A percentile compares a stretch with the other conserved stretches of the same genome.
Evolutionary conservation across 2,329 filamentous ascomycete genomes (phyloP).

Genomic region (Trichoderma pleuroti): DNA sequence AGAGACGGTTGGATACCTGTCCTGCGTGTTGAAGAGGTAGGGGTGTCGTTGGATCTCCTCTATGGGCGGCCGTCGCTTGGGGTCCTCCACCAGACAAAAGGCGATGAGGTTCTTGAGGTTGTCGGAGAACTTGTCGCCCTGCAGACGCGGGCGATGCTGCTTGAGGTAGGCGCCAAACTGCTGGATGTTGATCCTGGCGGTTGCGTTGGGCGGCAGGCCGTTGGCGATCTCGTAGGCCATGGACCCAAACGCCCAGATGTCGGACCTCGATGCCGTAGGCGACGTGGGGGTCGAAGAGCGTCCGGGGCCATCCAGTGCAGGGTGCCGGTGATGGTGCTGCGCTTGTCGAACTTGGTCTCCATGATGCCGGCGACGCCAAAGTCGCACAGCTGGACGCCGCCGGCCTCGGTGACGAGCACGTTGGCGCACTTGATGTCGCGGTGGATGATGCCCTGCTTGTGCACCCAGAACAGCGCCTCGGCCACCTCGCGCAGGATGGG

Average conservation of each 20-base stretch:
- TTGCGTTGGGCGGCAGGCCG: slow-evolving; percentile 56
- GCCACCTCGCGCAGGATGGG: slow-evolving; percentile 63
- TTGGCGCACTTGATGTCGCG: slow-evolving; percentile 73
- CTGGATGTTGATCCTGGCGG: slow-evolving; percentile 38
- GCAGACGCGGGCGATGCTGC: slow-evolving; percentile 51
- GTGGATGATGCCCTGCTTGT: slow-evolving; percentile 64
- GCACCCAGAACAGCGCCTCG: slow-evolving; percentile 63
- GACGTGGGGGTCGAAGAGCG: slow-evolving; percentile 49
- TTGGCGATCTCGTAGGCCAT: slow-evolving; percentile 66
- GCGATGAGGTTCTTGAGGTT: slow-evolving; percentile 56
- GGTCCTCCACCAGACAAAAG: slow-evolving; percentile 57
- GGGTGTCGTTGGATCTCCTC: slow-evolving; percentile 60
- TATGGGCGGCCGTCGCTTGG: slow-evolving; percentile 54
- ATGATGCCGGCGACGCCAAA: slow-evolving; percentile 50
- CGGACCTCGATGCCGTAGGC: slow-evolving; percentile 54
- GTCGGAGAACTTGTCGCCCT: slow-evolving; percentile 56
- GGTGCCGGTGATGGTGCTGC: slow-evolving; percentile 64
- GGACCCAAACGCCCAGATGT: slow-evolving; percentile 68
- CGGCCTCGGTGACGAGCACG: slow-evolving; percentile 71
- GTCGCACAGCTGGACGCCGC: slow-evolving; percentile 74
- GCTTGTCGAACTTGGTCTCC: slow-evolving; percentile 58
- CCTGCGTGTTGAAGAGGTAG: slow-evolving; percentile 57
- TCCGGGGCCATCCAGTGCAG: slow-evolving; percentile 69
- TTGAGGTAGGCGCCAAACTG: slow-evolving; percentile 43
- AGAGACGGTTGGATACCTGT: slow-evolving; percentile 56